Evolutionary conservation across 2,329 filamentous ascomycete species (phyloP), one percentile per base, ranked within the genome.

Genomic region (Alternaria incomplexa): DNA sequence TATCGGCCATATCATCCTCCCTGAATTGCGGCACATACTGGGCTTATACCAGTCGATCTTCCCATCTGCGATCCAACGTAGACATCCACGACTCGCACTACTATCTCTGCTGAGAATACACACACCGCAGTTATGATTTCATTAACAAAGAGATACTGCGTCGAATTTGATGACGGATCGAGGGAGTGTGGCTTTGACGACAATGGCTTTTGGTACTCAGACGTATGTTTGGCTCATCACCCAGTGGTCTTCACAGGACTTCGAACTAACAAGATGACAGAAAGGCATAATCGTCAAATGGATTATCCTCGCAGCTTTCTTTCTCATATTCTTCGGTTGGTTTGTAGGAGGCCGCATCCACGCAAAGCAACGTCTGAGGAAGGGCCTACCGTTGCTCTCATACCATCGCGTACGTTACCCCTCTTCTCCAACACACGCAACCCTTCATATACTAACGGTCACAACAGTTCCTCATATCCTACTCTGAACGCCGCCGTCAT

Each of bases 271-370:
- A 54, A 50, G 6, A 6, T 17, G 17, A 61, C 60, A 91, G 88
- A 85, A 84, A 36, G 90, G 88, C 60, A 80, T 85, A 59, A 89
- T 90, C 61, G 83, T 93, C 72, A 91, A 92, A 79, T 95, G 91
- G 87, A 84, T 86, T 50, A 81, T 95, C 63, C 88, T 94, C 73
- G 85, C 87, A 63, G 81, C 83, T 65, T 76, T 95, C 67, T 82
- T 92, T 70, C 62, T 85, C 58, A 59, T 88, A 63, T 80, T 92
- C 72, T 77, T 88, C 56, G 71, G 84, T 45, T 93, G 89, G 83
- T 83, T 93, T 72, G 68, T 92, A 57, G 83, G 87, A 62, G 91
- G 91, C 64, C 91, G 91, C 77, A 80, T 87, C 50, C 92, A 95
- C 79, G 92, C 91, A 48, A 87, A 87, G 76, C 81, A 81, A 48